These are phyloP conservation scores for Kwoniella dendrophila DNA, from an alignment of 768 basidiomycete genomes.

Conservation along the genomic window DNA sequence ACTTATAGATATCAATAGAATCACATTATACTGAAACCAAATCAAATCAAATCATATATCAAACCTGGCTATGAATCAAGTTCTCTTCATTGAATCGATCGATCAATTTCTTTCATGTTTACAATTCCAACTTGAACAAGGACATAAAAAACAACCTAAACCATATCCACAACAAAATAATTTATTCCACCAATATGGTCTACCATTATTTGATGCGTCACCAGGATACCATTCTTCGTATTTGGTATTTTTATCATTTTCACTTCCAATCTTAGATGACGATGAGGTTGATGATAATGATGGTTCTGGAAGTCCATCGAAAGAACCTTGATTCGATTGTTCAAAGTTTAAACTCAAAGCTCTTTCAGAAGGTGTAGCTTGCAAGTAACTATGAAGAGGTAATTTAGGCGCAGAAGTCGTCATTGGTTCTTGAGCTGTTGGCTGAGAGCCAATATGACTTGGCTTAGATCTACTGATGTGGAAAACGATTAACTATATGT, in stretches of 20 bases:
- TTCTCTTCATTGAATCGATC: too few relatives aligned
- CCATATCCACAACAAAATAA: conserved; percentile 46
- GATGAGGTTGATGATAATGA: neutral
- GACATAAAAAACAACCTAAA: conserved; percentile 41
- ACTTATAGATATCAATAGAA: too few relatives aligned
- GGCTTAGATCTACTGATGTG: neutral
- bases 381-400: too few relatives aligned
- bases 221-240: conserved; percentile 46
- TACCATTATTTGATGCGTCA: conserved; percentile 34
- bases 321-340: too few relatives aligned
- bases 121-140: conserved; percentile 43
- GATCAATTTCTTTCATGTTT: conserved; percentile 34
- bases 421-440: neutral
- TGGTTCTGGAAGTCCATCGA: neutral
- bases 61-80: neutral
- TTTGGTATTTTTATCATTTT: neutral
- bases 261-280: neutral
- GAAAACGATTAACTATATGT: too few relatives aligned
- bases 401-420: too few relatives aligned
- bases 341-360: too few relatives aligned
- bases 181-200: conserved; percentile 47
- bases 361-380: too few relatives aligned
- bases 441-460: neutral
- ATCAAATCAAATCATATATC: too few relatives aligned
- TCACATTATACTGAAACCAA: too few relatives aligned